Evolutionary conservation across 768 basidiomycete genomes (phyloP).

Genomic region (Suillus variegatus): DNA sequence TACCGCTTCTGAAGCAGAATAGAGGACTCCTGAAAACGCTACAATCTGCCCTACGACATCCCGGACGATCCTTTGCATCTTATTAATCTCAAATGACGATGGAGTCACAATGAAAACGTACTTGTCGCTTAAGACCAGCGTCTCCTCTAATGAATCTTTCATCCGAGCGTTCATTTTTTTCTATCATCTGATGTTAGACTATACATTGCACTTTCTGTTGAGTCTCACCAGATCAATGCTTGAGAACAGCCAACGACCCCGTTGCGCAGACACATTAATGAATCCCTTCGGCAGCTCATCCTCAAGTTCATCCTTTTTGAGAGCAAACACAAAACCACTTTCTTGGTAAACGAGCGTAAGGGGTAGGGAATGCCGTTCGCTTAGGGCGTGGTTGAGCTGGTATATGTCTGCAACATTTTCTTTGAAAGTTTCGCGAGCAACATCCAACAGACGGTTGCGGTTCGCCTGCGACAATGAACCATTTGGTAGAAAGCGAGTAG

Average conservation of each 20-base stretch:
- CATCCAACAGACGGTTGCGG: conserved; percentile 82
- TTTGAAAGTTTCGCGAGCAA: conserved; percentile 92
- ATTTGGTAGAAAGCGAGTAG: neutral
- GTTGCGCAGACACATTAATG: conserved; percentile 64
- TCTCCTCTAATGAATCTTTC: conserved; percentile 90
- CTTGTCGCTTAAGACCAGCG: conserved; percentile 84
- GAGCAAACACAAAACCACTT: conserved; percentile 67
- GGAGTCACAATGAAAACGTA: conserved; percentile 25
- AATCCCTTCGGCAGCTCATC: conserved; percentile 66
- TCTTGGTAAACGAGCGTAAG: conserved; percentile 72
- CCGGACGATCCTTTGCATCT: conserved; percentile 64
- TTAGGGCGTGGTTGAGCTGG: conserved; percentile 57
- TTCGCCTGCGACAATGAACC: conserved; percentile 52
- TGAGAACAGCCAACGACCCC: conserved; percentile 73
- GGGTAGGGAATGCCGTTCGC: conserved; percentile 65
- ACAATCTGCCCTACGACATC: conserved; percentile 74
- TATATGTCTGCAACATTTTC: conserved; percentile 92
- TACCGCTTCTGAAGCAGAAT: conserved; percentile 90
- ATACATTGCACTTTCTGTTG: neutral
- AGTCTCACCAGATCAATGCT: conserved; percentile 75
- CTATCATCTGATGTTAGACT: conserved; percentile 36
- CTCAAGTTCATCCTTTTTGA: conserved; percentile 61
- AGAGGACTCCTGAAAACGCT: conserved; percentile 73
- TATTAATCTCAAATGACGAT: neutral
- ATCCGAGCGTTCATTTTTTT: conserved; percentile 88